Evolutionary conservation across 2,329 filamentous ascomycete species (phyloP), one percentile per base, ranked within the genome.

Genomic region (Zarea fungicola): DNA sequence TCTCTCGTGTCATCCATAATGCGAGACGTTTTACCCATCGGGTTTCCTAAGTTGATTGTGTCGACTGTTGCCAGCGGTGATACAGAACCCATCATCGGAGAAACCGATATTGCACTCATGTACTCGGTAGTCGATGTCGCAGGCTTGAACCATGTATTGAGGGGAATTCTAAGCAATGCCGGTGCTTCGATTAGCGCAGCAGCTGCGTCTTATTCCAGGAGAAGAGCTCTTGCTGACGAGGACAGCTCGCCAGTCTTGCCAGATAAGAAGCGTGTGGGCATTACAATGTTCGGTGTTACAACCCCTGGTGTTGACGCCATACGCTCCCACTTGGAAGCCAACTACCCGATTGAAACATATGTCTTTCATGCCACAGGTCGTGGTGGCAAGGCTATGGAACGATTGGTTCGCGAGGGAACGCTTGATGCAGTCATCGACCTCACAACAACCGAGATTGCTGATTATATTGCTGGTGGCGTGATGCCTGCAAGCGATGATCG

Each of bases 221-320:
- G 46, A 50, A 13, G 21, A 11, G 18, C 9, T 4, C 10, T 35
- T 4, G 23, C 18, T 8, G 3, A 25, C 8, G 14, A 29, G 3
- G 8, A 22, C 13, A 10, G 7, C 19, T 29, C 52, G 21, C 36
- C 28, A 2, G 37, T 49, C 1, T 31, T 48, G 3, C 43, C 53
- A 8, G n/a, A n/a, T 16, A 73, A 71, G 56, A 75, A 72, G 48
- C 67, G 75, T 0, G 69, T 88, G 6, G 84, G 76, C 0, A 76
- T 87, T 21, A 86, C 84, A 2, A 88, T 88, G 84, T 88, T 87
- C 58, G 84, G 85, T 2, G 83, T 88, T 6, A 89, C 85, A 0
- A 88, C 84, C 0, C 82, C 83, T 0, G 78, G 76, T 10, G 83
- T 83, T 0, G 76, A 83, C 40, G 64, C 62, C 1, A 76, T 84